Percentiles rank a stretch among this genome's conserved stretches.
phyloP scores from a whole-genome alignment of 202 grass and related monocot genomes.

The Cymbopogon flexuosus region DNA sequence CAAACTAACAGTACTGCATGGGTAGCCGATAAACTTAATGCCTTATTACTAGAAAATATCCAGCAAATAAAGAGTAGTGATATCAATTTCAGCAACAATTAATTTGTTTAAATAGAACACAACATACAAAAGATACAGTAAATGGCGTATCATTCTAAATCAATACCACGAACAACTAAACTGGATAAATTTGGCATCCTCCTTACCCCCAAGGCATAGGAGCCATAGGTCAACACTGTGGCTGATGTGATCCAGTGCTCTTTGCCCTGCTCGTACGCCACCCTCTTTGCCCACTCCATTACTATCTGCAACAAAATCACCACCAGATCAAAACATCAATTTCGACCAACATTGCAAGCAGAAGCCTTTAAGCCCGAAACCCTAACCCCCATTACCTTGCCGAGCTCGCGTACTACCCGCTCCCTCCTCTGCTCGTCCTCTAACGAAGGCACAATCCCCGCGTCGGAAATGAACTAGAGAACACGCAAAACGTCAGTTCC shows the following conservation, averaged over 20 bases:
- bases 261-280: constrained; percentile 39
- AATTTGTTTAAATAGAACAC: constrained; percentile 5
- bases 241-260: constrained; percentile 36
- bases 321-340: constrained; percentile 9
- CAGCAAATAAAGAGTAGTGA: background rate
- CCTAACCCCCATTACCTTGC: constrained; percentile 41
- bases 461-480: constrained; percentile 43
- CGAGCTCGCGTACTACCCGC: constrained; percentile 43
- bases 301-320: constrained; percentile 52
- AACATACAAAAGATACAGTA: constrained; percentile 2
- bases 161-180: constrained; percentile 17
- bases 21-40: background rate
- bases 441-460: constrained; percentile 39
- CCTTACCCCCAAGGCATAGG: constrained; percentile 74
- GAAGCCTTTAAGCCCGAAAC: constrained; percentile 23
- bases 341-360: constrained; percentile 10
- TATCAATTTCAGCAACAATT: background rate
- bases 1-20: background rate
- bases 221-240: constrained; percentile 63
- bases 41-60: background rate
- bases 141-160: constrained; percentile 25
- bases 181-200: background rate
- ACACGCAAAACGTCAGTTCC: constrained; percentile 16
- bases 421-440: constrained; percentile 50
- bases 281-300: constrained; percentile 56